Evolutionary conservation across 1,284 basidiomycete species (phyloP).

Genomic region (Puccinia triticina): DNA sequence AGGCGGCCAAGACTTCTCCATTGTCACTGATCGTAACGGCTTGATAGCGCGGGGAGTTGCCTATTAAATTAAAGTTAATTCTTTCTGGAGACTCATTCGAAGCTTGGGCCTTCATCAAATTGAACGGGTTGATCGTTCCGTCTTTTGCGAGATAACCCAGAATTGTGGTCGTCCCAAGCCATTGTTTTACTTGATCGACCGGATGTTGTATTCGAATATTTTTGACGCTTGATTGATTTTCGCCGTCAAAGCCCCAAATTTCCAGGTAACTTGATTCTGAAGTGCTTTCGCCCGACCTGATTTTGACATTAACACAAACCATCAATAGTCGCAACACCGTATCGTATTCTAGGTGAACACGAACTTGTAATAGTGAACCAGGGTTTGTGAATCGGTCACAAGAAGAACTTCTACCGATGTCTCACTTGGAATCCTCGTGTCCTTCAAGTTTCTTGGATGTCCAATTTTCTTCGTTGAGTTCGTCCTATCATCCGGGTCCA

Average conservation of each 20-base stretch:
- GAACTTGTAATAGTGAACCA: background rate
- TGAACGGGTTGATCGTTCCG: constrained; percentile 30
- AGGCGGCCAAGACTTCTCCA: constrained; percentile 25
- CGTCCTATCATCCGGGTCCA: constrained; percentile 1
- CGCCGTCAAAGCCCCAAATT: constrained; percentile 20
- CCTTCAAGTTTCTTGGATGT: background rate
- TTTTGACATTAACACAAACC: background rate
- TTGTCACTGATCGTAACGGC: constrained; percentile 38
- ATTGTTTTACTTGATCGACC: constrained; percentile 30
- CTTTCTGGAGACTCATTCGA: background rate
- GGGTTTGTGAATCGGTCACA: constrained; percentile 43
- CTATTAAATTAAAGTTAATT: background rate
- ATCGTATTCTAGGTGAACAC: too few species aligned
- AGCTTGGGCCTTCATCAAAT: background rate
- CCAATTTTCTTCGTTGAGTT: constrained; percentile 7
- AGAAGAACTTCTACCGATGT: constrained; percentile 15
- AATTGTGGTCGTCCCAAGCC: constrained; percentile 29
- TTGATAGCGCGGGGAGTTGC: background rate
- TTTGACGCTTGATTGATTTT: background rate
- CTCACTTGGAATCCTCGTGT: background rate
- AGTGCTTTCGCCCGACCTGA: background rate
- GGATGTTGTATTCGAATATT: background rate
- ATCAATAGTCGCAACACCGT: background rate
- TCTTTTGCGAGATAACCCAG: constrained; percentile 39
- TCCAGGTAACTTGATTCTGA: background rate